Evolutionary conservation across 1,139 yeast genomes (phyloP).

Genomic region (Saccharomyces pastorianus): DNA sequence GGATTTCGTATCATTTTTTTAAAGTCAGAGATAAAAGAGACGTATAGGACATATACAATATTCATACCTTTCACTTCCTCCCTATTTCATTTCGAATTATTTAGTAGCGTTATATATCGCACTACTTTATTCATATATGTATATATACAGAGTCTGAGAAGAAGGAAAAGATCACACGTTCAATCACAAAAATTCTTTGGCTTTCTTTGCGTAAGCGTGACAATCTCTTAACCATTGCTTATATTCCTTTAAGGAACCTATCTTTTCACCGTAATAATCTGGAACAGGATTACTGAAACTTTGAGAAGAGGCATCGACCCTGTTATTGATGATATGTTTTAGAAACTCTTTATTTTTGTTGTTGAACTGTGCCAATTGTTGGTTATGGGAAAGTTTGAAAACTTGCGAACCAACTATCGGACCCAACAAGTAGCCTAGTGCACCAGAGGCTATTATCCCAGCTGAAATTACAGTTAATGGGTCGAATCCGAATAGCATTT

Average conservation of each 20-base stretch:
- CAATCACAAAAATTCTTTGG: conserved; percentile 63
- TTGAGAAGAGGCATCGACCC: conserved; percentile 93
- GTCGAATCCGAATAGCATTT: conserved; percentile 76
- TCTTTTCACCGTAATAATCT: conserved; percentile 94
- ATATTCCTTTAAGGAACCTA: conserved; percentile 76
- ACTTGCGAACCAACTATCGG: conserved; percentile 70
- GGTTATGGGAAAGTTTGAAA: conserved; percentile 50
- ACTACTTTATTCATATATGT: not conserved
- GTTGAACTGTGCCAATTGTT: conserved; percentile 40
- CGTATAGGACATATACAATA: not conserved
- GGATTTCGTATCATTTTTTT: conserved; percentile 23
- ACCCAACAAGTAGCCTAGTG: conserved; percentile 73
- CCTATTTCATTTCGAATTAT: not conserved
- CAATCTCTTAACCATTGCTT: conserved; percentile 96
- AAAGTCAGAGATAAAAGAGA: not conserved
- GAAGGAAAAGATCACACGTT: not conserved
- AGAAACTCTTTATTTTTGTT: conserved; percentile 66
- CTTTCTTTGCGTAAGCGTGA: conserved; percentile 79
- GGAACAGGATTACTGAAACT: conserved; percentile 93
- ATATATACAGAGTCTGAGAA: conserved; percentile 1
- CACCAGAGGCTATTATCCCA: conserved; percentile 60
- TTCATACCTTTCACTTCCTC: not conserved
- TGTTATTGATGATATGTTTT: conserved; percentile 60
- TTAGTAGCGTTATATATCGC: not conserved
- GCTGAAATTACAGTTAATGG: conserved; percentile 71